Evolutionary conservation across 768 basidiomycete species (phyloP).

Genomic region (Kwoniella shandongensis): DNA sequence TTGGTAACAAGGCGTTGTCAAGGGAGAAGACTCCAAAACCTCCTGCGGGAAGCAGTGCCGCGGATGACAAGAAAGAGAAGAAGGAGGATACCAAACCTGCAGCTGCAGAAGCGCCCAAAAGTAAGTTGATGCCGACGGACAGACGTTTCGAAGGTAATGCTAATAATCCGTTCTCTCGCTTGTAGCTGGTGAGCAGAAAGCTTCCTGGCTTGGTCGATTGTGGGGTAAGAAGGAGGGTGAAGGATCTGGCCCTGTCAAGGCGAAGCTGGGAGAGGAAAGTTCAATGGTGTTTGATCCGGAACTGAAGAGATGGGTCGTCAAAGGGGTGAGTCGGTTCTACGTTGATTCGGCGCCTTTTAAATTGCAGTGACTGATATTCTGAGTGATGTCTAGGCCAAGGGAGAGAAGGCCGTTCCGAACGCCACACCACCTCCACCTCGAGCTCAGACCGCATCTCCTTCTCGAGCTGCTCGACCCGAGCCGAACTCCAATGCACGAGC

Average conservation of each 20-base stretch:
- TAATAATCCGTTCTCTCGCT: background rate
- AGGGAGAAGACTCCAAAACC: constrained; percentile 35
- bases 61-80: constrained; percentile 36
- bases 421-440: constrained; percentile 72
- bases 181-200: constrained; percentile 26
- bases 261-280: constrained; percentile 87
- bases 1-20: constrained; percentile 68
- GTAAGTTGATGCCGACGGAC: constrained; percentile 36
- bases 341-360: background rate
- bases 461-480: constrained; percentile 19
- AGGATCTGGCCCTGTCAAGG: constrained; percentile 70
- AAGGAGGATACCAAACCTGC: constrained; percentile 7
- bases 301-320: constrained; percentile 94
- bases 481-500: constrained; percentile 9
- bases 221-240: constrained; percentile 72
- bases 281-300: constrained; percentile 92
- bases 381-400: constrained; percentile 55
- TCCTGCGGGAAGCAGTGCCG: constrained; percentile 30
- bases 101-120: constrained; percentile 13
- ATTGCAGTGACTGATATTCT: background rate
- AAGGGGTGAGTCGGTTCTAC: constrained; percentile 63
- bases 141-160: constrained; percentile 10
- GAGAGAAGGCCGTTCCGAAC: constrained; percentile 60
- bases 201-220: constrained; percentile 68
- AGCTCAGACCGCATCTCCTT: constrained; percentile 80